Evolutionary conservation across 2,329 filamentous ascomycete species (phyloP).

Genomic region (Pseudocercospora fijiensis): DNA sequence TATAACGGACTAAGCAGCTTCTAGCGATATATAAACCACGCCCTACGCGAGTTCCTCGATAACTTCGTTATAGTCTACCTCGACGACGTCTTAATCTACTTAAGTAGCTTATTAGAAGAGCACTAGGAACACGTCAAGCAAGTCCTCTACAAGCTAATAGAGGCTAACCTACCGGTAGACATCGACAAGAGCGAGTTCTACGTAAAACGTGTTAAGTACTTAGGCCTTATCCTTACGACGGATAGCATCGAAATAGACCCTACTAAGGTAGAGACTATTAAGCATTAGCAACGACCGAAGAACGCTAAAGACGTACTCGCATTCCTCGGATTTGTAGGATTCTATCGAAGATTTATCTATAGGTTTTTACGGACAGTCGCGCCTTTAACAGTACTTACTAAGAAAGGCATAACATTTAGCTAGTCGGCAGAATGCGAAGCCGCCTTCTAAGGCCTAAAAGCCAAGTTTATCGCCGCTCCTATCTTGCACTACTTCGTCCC

Average conservation of each 20-base stretch:
- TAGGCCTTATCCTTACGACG: too few relatives aligned
- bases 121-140: neutral
- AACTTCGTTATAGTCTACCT: neutral
- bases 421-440: neutral
- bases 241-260: neutral
- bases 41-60: neutral
- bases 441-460: neutral
- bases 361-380: neutral
- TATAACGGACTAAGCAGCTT: neutral
- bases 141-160: neutral
- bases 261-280: neutral
- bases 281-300: neutral
- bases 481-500: neutral
- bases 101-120: neutral
- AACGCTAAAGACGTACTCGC: neutral
- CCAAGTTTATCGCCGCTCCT: neutral
- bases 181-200: neutral
- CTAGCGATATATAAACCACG: neutral
- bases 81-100: neutral
- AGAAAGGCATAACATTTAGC: neutral
- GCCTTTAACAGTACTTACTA: neutral
- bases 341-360: neutral
- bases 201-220: too few relatives aligned
- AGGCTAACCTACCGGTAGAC: neutral
- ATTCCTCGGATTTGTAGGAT: neutral